These are phyloP conservation scores for Euphorbia corollata DNA, from an alignment of 441 rosid genomes.

Conservation along the genomic window DNA sequence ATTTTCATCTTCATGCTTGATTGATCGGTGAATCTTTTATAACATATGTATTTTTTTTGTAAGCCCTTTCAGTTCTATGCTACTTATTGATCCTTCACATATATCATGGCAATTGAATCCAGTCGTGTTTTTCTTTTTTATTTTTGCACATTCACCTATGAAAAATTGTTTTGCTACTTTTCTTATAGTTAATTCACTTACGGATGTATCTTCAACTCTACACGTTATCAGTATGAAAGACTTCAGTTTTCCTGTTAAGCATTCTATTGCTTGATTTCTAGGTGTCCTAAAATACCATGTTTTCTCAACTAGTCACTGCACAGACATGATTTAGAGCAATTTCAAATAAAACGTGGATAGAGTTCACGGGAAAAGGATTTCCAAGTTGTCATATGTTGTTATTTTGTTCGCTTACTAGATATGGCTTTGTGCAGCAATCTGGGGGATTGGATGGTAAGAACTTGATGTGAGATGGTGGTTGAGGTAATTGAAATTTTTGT, in stretches of 20 bases:
- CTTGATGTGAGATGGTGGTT: constrained; percentile 62
- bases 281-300: not conserved
- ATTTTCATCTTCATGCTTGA: too few relatives aligned
- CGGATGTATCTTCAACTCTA: not conserved
- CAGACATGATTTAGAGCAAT: not conserved
- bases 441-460: constrained; percentile 73
- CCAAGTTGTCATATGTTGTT: constrained; percentile 32
- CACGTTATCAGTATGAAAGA: not conserved
- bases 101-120: not conserved
- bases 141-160: not conserved
- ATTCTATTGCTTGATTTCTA: not conserved
- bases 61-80: not conserved
- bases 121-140: not conserved
- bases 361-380: constrained; percentile 14
- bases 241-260: not conserved
- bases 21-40: too few relatives aligned
- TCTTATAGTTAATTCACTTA: not conserved
- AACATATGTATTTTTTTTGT: too few relatives aligned
- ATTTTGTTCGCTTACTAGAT: constrained; percentile 79
- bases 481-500: constrained; percentile 52
- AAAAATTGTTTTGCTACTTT: not conserved
- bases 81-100: not conserved
- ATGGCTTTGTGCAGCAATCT: constrained; percentile 60
- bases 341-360: not conserved
- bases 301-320: constrained; percentile 4